These are phyloP conservation scores for Furcasterigmium furcatum DNA, from an alignment of 2,329 filamentous ascomycete genomes.

Conservation along the genomic window DNA sequence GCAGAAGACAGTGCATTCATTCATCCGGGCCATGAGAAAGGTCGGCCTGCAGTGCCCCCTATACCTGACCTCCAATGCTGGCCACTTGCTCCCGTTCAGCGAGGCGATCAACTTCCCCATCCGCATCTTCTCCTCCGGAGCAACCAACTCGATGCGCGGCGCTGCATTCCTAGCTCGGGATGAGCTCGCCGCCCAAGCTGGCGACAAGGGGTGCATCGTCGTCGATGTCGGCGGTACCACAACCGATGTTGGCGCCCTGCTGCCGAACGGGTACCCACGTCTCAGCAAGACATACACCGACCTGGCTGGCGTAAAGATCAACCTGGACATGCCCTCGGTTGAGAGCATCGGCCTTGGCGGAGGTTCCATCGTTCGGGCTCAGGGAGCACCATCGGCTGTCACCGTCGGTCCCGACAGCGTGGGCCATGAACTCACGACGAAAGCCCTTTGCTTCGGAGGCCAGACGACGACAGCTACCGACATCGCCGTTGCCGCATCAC, in stretches of 20 bases:
- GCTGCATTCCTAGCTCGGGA: constrained; percentile 12
- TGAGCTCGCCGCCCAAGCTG: not conserved
- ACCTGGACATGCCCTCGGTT: constrained; percentile 18
- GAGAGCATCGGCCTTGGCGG: constrained; percentile 19
- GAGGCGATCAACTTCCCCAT: constrained; percentile 18
- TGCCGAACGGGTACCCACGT: constrained; percentile 17
- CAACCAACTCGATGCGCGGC: constrained; percentile 19
- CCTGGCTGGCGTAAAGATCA: constrained; percentile 17
- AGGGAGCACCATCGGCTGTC: not conserved
- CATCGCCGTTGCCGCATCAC: constrained; percentile 12
- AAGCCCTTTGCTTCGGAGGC: constrained; percentile 17
- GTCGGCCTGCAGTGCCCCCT: constrained; percentile 33
- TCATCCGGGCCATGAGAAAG: constrained; percentile 37
- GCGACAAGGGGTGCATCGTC: constrained; percentile 10
- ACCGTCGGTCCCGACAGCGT: constrained; percentile 19
- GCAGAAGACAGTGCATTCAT: constrained; percentile 39
- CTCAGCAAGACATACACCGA: constrained; percentile 16
- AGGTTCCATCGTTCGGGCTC: constrained; percentile 10
- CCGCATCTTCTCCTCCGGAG: constrained; percentile 17
- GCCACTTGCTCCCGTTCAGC: constrained; percentile 18
- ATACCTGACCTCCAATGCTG: constrained; percentile 49
- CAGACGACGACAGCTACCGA: constrained; percentile 17
- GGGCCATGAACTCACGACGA: constrained; percentile 15
- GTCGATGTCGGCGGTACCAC: constrained; percentile 19
- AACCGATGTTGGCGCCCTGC: constrained; percentile 15